Base-by-base conservation (phyloP, 176 grass and related monocot species). In the Eragrostis nindensis region DNA sequence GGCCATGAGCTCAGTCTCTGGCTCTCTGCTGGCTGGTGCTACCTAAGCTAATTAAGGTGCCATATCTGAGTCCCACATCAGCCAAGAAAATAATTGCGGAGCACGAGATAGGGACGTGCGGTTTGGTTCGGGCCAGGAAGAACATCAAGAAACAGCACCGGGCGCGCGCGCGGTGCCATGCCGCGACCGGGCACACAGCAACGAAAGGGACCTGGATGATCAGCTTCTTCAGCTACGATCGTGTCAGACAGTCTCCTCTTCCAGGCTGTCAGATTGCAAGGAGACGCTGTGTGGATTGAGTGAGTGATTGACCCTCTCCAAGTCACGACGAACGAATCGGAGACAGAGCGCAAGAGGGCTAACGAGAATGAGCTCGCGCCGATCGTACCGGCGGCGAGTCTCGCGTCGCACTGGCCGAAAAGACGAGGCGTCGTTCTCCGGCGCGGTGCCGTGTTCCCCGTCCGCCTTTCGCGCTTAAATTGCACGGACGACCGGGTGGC, bases 31-130 rank as follows among this genome's bases (percentile, higher is more conserved):
- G 3, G 2, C 5, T 17, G 15, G 7, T 81, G 40, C 73, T 47
- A 60, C 82, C 21, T 36, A 36, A 39, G 50, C 49, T 66, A 47
- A 17, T 48, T 54, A 74, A 74, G 84, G 48, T 59, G 76, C 25
- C 59, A 8, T 75, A 68, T 81, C 70, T n/a, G 48, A 75, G 68
- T 68, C 70, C 17, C 15, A 48, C 13, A 56, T 54, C 66, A 17
- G 54, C 54, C 54, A 57, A 57, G 22, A 32, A 63, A 22, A 70
- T 72, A 2, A 85, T 71, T 18, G 57, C 62, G 16, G 83, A 30
- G 55, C 27, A 12, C 40, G 0, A 26, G 76, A 79, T 30, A n/a
- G 45, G 22, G 45, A 66, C 13, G 19, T 22, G 81, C 39, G 3
- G 25, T 56, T 66, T 56, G 68, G 66, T 65, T 52, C 42, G 12